phyloP scores from a whole-genome alignment of 305 asterid species.

The Solanum chacoense region DNA sequence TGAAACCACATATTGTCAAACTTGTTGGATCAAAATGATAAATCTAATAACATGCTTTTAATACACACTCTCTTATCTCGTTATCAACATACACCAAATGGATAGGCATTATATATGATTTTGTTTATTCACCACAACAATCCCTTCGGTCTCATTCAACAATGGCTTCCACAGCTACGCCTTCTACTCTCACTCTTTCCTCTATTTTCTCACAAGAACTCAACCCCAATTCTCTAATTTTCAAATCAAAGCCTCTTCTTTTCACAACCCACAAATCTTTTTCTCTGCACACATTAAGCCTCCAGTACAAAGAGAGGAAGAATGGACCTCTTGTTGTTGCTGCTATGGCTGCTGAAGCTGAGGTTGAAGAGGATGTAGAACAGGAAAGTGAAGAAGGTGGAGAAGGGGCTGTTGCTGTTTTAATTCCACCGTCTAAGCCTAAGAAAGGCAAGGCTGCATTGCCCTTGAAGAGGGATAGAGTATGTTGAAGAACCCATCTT shows the following conservation, averaged over 20 bases:
- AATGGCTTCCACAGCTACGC: conserved; percentile 55
- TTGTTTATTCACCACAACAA: not conserved
- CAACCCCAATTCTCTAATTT: conserved; percentile 29
- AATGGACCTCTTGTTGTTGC: conserved; percentile 22
- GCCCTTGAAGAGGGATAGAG: conserved; percentile 81
- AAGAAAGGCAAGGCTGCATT: conserved; percentile 96
- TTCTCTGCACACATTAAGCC: conserved; percentile 43
- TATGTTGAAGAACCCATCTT: conserved; percentile 17
- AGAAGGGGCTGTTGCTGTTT: conserved; percentile 28
- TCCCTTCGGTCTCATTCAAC: not conserved
- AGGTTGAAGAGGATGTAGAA: conserved; percentile 22
- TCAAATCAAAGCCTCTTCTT: conserved; percentile 25
- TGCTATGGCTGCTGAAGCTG: conserved; percentile 41
- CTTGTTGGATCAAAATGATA: not conserved
- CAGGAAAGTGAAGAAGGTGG: conserved; percentile 12
- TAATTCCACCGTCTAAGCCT: conserved; percentile 51
- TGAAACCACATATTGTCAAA: not conserved
- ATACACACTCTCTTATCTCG: not conserved
- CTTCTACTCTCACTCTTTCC: conserved; percentile 37
- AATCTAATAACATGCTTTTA: not conserved
- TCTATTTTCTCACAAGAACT: conserved; percentile 43
- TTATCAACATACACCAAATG: conserved; percentile 2
- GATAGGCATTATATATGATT: conserved; percentile 4
- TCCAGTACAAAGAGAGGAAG: conserved; percentile 25
- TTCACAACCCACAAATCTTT: conserved; percentile 22